phyloP scores from a whole-genome alignment of 2,329 filamentous ascomycete species.

The Botrytis galanthina region DNA sequence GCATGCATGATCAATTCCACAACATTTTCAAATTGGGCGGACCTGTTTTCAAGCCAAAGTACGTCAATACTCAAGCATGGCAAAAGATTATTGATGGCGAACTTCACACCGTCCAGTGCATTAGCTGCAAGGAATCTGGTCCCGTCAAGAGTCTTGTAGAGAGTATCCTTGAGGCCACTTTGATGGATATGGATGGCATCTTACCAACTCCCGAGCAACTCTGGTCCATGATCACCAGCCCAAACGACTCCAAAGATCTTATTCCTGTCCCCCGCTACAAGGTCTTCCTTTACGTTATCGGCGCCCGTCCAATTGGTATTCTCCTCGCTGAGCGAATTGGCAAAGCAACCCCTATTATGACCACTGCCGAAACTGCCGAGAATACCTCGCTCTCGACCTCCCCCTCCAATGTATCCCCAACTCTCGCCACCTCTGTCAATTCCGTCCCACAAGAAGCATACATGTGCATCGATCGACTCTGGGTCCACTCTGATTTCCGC shows the following conservation, averaged over 20 bases:
- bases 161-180: conserved; percentile 12
- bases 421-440: neutral
- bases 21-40: conserved; percentile 8
- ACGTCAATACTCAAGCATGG: conserved; percentile 7
- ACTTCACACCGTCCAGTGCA: neutral
- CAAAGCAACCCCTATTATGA: conserved; percentile 6
- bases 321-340: conserved; percentile 25
- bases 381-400: neutral
- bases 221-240: conserved; percentile 21
- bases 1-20: conserved; percentile 22
- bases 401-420: neutral
- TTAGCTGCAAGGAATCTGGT: neutral
- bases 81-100: conserved; percentile 10
- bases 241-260: neutral
- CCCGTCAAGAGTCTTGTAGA: conserved; percentile 3
- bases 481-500: conserved; percentile 57
- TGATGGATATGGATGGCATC: conserved; percentile 15
- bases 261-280: conserved; percentile 25
- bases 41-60: neutral
- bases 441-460: neutral
- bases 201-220: neutral
- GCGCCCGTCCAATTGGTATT: conserved; percentile 21
- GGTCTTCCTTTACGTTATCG: conserved; percentile 29
- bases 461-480: conserved; percentile 56
- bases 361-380: neutral